Conservation (phyloP, 192 early-diverging fungal genomes). For the Physocladia obscura region DNA sequence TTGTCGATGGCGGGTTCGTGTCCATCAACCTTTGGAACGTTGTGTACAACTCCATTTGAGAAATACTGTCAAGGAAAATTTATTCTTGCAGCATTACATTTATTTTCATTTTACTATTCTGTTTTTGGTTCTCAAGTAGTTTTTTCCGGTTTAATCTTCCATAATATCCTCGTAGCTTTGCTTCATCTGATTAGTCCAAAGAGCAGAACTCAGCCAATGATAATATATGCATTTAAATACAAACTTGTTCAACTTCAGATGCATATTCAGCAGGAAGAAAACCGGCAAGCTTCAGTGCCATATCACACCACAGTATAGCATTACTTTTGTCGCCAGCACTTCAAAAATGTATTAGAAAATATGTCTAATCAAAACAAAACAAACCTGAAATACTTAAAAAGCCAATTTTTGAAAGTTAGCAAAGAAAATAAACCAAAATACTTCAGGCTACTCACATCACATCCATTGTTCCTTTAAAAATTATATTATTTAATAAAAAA, state of each 20-base stretch:
- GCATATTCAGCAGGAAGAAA: slow-evolving; percentile 11
- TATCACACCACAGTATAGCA: slow-evolving; percentile 22
- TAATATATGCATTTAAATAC: not conserved
- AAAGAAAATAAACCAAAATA: not conserved
- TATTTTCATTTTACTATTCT: too few relatives aligned
- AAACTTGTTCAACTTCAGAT: slow-evolving; percentile 7
- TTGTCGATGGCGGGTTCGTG: slow-evolving; percentile 1
- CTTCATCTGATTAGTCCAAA: too few relatives aligned
- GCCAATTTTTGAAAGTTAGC: not conserved
- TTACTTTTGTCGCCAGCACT: slow-evolving; percentile 17
- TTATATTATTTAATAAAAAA: not conserved
- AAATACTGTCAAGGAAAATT: too few relatives aligned
- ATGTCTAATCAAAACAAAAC: not conserved
- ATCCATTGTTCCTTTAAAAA: slow-evolving; percentile 20
- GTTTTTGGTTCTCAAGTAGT: too few relatives aligned
- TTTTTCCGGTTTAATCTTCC: too few relatives aligned
- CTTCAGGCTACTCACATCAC: slow-evolving; percentile 25
- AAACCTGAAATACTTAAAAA: not conserved
- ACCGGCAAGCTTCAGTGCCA: slow-evolving; percentile 15
- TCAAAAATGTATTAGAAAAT: slow-evolving; percentile 10
- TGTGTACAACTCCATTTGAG: not conserved
- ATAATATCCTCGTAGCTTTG: not conserved
- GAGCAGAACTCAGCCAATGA: too few relatives aligned
- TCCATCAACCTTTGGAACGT: not conserved
- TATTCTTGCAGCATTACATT: too few relatives aligned